These are phyloP conservation scores for Theobroma grandiflorum DNA, from an alignment of 441 rosid genomes.

Conservation along the genomic window DNA sequence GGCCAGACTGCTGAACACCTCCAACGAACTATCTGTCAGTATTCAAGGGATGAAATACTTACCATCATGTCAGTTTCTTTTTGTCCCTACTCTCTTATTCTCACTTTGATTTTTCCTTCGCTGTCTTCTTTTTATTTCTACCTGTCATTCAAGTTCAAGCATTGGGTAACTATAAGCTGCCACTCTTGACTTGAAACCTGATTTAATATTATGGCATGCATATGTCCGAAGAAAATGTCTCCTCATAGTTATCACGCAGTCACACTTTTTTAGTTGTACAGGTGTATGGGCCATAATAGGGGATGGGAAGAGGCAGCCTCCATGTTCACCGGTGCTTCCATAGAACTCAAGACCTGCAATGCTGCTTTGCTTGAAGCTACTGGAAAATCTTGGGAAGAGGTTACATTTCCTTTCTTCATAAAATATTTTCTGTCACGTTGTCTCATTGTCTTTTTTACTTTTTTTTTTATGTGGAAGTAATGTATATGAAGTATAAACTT, in stretches of 20 bases:
- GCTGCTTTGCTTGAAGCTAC: conserved; percentile 96
- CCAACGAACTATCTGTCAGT: conserved; percentile 68
- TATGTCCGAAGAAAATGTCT: neutral
- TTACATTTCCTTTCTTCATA: conserved; percentile 30
- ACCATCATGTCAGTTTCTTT: conserved; percentile 76
- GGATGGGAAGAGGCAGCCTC: conserved; percentile 99
- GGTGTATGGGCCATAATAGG: conserved; percentile 99
- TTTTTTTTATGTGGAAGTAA: neutral
- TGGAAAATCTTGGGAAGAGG: conserved; percentile 97
- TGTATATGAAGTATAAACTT: neutral
- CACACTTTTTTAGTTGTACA: conserved; percentile 24
- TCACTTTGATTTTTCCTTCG: neutral
- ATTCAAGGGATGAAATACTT: conserved; percentile 65
- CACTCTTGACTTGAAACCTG: neutral
- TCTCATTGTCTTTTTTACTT: neutral
- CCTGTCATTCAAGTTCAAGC: conserved; percentile 6
- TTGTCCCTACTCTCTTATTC: neutral
- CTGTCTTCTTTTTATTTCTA: neutral
- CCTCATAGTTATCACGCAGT: neutral
- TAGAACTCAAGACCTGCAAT: conserved; percentile 90
- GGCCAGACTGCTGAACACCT: conserved; percentile 97
- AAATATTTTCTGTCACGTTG: neutral
- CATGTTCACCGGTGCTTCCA: conserved; percentile 69
- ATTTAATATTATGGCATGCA: neutral
- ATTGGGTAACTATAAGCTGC: neutral